Percentiles rank a stretch among this genome's conserved stretches.
Evolutionary conservation across 306 rosid species (phyloP).

Genomic region (Trifolium pratense): DNA sequence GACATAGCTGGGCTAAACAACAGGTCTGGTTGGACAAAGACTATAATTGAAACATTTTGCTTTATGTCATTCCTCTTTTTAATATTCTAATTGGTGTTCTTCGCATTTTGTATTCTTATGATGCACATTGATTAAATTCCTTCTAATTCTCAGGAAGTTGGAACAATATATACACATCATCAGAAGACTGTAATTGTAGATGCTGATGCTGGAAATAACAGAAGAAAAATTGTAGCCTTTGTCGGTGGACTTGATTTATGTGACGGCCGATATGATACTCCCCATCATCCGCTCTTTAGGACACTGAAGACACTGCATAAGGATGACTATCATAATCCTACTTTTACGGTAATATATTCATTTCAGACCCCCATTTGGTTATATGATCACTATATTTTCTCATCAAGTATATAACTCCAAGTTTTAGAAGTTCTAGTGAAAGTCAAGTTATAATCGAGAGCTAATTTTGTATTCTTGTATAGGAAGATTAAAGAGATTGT

Average conservation of each 20-base stretch:
- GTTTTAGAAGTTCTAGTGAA: background rate
- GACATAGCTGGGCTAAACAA: conserved; percentile 93
- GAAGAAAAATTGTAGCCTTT: conserved; percentile 88
- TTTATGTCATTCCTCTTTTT: conserved; percentile 7
- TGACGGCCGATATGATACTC: conserved; percentile 94
- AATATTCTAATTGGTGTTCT: conserved; percentile 12
- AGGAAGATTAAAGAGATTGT: background rate
- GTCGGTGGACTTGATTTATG: conserved; percentile 98
- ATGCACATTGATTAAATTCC: conserved; percentile 37
- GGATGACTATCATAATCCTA: conserved; percentile 97
- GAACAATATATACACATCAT: conserved; percentile 94
- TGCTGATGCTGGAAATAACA: conserved; percentile 78
- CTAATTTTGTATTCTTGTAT: background rate
- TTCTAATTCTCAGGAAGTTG: conserved; percentile 75
- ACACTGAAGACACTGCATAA: conserved; percentile 79
- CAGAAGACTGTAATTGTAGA: conserved; percentile 96
- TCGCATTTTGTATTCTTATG: conserved; percentile 4
- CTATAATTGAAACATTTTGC: conserved; percentile 26
- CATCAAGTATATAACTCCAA: background rate
- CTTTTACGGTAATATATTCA: conserved; percentile 66
- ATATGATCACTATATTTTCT: conserved; percentile 31
- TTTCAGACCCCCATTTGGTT: conserved; percentile 27
- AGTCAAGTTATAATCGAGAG: background rate
- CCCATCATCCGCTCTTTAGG: conserved; percentile 74
- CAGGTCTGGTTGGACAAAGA: conserved; percentile 52